Base-by-base conservation (phyloP, 2,329 filamentous ascomycete genomes). In the Ophiocordyceps robertsii region DNA sequence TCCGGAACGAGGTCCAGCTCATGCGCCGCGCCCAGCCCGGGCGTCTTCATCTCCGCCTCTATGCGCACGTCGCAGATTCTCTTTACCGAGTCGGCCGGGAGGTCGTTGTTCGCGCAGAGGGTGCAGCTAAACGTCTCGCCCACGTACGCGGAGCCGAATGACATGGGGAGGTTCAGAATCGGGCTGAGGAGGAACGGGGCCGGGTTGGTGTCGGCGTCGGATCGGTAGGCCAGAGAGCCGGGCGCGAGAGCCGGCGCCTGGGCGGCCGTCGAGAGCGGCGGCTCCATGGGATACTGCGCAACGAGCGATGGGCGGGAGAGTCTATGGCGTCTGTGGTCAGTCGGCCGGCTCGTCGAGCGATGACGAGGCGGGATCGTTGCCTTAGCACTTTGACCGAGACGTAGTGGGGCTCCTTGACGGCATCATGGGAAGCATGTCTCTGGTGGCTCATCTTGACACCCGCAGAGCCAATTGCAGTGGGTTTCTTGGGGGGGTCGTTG, bases 71-170 rank as follows among this genome's bases (percentile, higher is more conserved):
- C 84, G 47, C 78, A 82, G 35, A 94, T 79, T 42, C 68, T 68
- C 49, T 70, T 73, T 43, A 45, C 29, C 35, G 50, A 48, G 45
- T 54, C 49, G 39, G 33, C 47, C 6, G 49, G 33, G 1, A 57
- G 47, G 64, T 96, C 90, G 59, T 95, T 90, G 67, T 95, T 95
- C n/a, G 85, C 89, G 64, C 89, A 95, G 19, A 96, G 72, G 2
- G 90, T 95, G 64, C 92, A 98, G 49, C 82, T 82, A 64, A 98
- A 96, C 0, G 82, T 87, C 66, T 96, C 89, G 53, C 92, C 92
- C 17, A 96, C 90, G 60, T 95, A 95, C 9, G 90, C 89, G 12
- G 86, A 90, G 37, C 89, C 90, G 60, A 98, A 96, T 0, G 87
- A 83, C 14, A 88, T 82, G 10, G 92, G 90, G 1, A 96, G 79